Base-by-base conservation (phyloP, 345 rosid species). In the Acer yangbiense region DNA sequence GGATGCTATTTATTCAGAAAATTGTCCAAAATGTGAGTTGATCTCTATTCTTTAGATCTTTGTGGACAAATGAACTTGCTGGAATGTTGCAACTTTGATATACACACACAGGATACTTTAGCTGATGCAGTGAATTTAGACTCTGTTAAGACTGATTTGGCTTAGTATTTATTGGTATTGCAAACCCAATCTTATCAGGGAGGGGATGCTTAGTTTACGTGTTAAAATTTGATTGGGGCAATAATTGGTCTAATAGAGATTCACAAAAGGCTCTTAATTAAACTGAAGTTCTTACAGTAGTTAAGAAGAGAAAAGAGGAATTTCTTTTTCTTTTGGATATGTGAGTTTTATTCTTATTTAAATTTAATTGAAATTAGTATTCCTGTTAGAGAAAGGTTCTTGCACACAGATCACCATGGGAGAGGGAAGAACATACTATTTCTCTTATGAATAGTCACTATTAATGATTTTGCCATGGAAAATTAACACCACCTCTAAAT, bases 1-100 rank as follows among this genome's bases (percentile, higher is more conserved):
- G 93, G 93, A 89, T 78, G 89, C 93, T 52, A 16, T 87, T 72
- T 89, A 89, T 79, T 77, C 86, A 7, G 91, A 89, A 79, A 89
- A 89, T 69, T 89, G 91, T 78, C 91, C 91, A 50, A 86, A 82
- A 83, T 85, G 93, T 87, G 74, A 82, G 80, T 71, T 71, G 23
- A 50, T 20, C 52, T 13, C 35, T 57, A 13, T 74, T 44, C 10
- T n/a, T 23, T 69, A 5, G 57, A 48, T 69, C 35, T 11, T 46
- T 10, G 2, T 44, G 39, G 39, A 20, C 11, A 67, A 67, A 43
- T 41, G 44, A 4, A 54, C 5, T 14, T 65, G 69, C 46, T 7
- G 21, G n/a, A 64, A 64, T 64, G 67, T 11, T 46, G 50, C 13
- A 64, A 27, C 2, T 64, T 64, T 64, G 32, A 25, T 27, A 3